These are phyloP conservation scores for Oryza meyeriana DNA, from an alignment of 176 grass and related monocot genomes.

Conservation along the genomic window DNA sequence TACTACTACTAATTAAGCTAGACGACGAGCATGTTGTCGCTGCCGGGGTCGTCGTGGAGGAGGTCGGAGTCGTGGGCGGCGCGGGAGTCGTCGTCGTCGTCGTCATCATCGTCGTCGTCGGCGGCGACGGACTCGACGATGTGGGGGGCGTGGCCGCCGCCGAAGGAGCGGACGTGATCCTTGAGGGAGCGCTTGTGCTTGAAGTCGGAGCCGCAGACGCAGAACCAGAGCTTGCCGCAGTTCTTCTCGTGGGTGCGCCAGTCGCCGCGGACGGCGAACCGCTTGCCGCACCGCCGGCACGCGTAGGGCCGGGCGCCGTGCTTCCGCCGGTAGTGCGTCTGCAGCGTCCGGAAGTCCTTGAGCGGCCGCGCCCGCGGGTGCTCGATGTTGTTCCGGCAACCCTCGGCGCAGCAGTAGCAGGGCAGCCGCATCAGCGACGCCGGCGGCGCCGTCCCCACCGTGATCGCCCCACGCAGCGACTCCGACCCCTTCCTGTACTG, in stretches of 20 bases:
- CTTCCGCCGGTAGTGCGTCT: constrained; percentile 86
- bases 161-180: constrained; percentile 86
- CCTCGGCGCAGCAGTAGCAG: constrained; percentile 91
- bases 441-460: constrained; percentile 32
- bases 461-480: constrained; percentile 48
- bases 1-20: neutral
- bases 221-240: constrained; percentile 91
- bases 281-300: constrained; percentile 74
- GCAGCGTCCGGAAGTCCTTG: constrained; percentile 91
- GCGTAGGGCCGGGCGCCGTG: constrained; percentile 73
- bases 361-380: constrained; percentile 71
- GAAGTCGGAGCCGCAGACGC: constrained; percentile 89
- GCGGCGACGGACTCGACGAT: constrained; percentile 55
- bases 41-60: constrained; percentile 14
- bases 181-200: constrained; percentile 95
- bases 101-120: constrained; percentile 38
- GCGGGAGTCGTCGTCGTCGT: constrained; percentile 31
- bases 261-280: constrained; percentile 86
- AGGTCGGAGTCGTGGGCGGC: constrained; percentile 16
- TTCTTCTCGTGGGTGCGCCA: constrained; percentile 97
- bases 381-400: constrained; percentile 77
- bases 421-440: constrained; percentile 59
- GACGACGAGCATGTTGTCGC: constrained; percentile 35
- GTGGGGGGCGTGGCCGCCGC: constrained; percentile 79
- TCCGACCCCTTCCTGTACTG: constrained; percentile 81